Evolutionary conservation across 2,329 filamentous ascomycete genomes (phyloP), one percentile per base, ranked within the genome.

Genomic region (Lecanoromycetidae sp.): DNA sequence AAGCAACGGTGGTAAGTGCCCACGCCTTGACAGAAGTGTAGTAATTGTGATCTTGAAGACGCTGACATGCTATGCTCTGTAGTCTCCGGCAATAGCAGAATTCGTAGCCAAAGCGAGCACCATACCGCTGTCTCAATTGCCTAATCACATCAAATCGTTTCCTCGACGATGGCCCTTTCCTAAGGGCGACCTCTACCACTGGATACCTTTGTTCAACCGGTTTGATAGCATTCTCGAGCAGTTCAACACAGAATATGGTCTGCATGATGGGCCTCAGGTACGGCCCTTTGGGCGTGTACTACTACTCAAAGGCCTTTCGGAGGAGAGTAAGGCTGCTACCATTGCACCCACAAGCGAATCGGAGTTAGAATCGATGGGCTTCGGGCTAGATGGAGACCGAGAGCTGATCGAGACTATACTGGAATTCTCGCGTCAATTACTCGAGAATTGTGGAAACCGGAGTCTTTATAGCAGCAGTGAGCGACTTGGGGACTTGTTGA

Each of bases 361-460:
- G 12, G 65, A 72, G 51, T 67, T 87, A 41, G 61, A 65, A 44
- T 63, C 72, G 54, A 64, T 84, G 46, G 82, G 80, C 23, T 87
- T 82, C 61, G 71, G 75, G 2, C 61, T 72, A 45, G 84, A 94
- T 58, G 88, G 84, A 55, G 91, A 98, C 63, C 73, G 80, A 56
- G 71, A 84, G 59, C 72, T 98, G 52, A 69, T 96, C 47, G 82
- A 94, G 61, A 73, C 77, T 25, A 75, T 96, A 45, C 71, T 98
- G 51, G 74, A 77, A 56, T 98, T 98, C 64, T 94, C 88, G 19
- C 79, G 82, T 52, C 76, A 94, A 63, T 72, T 98, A 25, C 69
- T 96, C 43, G 87, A 96, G 62, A 91, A 94, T 61, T 98, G 91
- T 65, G 91, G 90, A 50, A 98, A 98, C 61, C 76, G 93, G 56